phyloP scores from a whole-genome alignment of 148 eudicot species.

The Fagopyrum esculentum region DNA sequence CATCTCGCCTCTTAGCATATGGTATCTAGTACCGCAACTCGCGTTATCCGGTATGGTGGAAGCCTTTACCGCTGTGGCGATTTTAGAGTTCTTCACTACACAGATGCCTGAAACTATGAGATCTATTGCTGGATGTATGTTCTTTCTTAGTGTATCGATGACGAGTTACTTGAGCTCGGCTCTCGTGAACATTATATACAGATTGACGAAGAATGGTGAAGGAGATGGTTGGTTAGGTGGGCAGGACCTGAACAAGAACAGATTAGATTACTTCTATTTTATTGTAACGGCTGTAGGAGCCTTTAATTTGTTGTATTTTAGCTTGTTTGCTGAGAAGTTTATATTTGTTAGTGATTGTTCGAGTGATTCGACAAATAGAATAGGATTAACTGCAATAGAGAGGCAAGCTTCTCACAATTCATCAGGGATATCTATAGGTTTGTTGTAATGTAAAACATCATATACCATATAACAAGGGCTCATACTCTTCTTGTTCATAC shows the following conservation, averaged over 20 bases:
- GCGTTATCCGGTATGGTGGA: slow-evolving; percentile 47
- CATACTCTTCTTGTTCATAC: background rate
- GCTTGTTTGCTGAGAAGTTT: slow-evolving; percentile 37
- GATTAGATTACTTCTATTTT: slow-evolving; percentile 51
- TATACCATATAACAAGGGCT: background rate
- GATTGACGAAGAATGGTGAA: slow-evolving; percentile 18
- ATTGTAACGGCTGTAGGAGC: slow-evolving; percentile 39
- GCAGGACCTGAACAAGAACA: slow-evolving; percentile 52
- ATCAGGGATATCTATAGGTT: background rate
- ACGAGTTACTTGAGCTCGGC: slow-evolving; percentile 51
- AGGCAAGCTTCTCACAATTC: background rate
- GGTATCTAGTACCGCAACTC: slow-evolving; percentile 43
- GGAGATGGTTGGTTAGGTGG: slow-evolving; percentile 65
- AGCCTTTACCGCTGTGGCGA: slow-evolving; percentile 53
- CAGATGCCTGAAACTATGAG: slow-evolving; percentile 70
- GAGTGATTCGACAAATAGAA: background rate
- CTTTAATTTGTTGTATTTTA: slow-evolving; percentile 44
- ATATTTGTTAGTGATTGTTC: slow-evolving; percentile 17
- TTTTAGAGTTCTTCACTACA: slow-evolving; percentile 57
- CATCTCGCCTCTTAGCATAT: slow-evolving; percentile 36
- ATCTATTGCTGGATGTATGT: slow-evolving; percentile 51
- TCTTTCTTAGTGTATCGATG: slow-evolving; percentile 49
- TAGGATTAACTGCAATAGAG: slow-evolving; percentile 6
- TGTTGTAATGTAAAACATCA: background rate
- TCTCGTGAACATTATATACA: slow-evolving; percentile 42